Evolutionary conservation across 805 yeast genomes (phyloP).

Genomic region (Kluyveromyces dobzhanskii): DNA sequence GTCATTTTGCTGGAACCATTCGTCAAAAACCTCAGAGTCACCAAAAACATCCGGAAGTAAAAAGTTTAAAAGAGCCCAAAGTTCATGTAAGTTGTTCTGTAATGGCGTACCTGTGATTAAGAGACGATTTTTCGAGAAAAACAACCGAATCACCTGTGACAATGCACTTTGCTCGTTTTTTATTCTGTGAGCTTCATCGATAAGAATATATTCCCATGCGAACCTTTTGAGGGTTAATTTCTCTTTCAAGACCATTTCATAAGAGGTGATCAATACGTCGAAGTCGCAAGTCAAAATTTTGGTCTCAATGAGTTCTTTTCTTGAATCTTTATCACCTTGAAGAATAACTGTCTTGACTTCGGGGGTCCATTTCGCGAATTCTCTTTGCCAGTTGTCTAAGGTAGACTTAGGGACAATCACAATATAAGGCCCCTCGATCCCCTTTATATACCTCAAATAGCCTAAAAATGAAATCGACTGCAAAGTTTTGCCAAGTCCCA

Average conservation of each 20-base stretch:
- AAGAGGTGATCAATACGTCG: conserved; percentile 85
- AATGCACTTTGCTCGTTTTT: conserved; percentile 89
- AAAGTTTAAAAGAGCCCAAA: conserved; percentile 92
- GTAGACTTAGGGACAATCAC: conserved; percentile 94
- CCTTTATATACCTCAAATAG: conserved; percentile 67
- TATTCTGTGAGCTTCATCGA: conserved; percentile 95
- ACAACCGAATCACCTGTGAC: conserved; percentile 85
- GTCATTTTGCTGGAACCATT: conserved; percentile 60
- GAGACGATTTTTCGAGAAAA: conserved; percentile 76
- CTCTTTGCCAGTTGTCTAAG: conserved; percentile 92
- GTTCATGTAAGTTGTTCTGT: conserved; percentile 89
- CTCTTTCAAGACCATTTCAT: conserved; percentile 89
- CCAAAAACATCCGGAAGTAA: conserved; percentile 91
- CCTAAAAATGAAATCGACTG: conserved; percentile 93
- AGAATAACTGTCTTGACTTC: conserved; percentile 78
- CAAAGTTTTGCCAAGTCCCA: conserved; percentile 95
- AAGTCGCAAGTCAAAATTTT: conserved; percentile 64
- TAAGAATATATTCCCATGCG: conserved; percentile 88
- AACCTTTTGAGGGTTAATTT: conserved; percentile 71
- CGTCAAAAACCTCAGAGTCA: conserved; percentile 81
- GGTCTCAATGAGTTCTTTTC: conserved; percentile 51
- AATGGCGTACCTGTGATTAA: conserved; percentile 94
- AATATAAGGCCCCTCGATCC: conserved; percentile 82
- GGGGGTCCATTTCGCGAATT: conserved; percentile 93
- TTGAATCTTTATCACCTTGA: conserved; percentile 83